Evolutionary conservation across 805 yeast species (phyloP).

Genomic region (Yamadazyma insecticola): DNA sequence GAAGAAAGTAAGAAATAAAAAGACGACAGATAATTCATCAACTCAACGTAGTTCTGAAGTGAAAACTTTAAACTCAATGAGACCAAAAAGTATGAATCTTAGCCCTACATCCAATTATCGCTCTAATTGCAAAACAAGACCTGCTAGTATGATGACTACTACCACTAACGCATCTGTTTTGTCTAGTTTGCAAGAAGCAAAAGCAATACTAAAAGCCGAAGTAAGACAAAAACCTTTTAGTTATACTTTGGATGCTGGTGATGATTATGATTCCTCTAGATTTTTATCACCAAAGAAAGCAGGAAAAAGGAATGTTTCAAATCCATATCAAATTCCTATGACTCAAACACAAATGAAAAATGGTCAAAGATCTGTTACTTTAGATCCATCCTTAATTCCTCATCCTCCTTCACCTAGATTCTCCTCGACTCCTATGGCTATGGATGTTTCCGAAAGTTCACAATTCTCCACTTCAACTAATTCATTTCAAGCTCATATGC

Average conservation of each 20-base stretch:
- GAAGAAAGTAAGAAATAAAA: too few relatives aligned
- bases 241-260: slow-evolving; percentile 20
- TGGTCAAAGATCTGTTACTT: background rate
- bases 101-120: slow-evolving; percentile 1
- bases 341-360: background rate
- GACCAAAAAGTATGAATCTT: slow-evolving; percentile 8
- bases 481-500: too few relatives aligned
- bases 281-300: slow-evolving; percentile 1
- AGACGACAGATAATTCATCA: too few relatives aligned
- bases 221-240: slow-evolving; percentile 25
- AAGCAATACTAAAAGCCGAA: slow-evolving; percentile 12
- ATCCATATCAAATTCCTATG: slow-evolving; percentile 5
- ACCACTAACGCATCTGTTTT: slow-evolving; percentile 3
- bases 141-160: slow-evolving; percentile 9
- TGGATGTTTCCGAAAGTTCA: too few relatives aligned
- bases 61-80: too few relatives aligned
- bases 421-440: too few relatives aligned
- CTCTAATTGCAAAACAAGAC: slow-evolving; percentile 4
- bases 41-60: too few relatives aligned
- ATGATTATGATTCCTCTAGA: slow-evolving; percentile 15
- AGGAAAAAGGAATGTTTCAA: background rate
- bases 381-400: too few relatives aligned
- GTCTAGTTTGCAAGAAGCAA: slow-evolving; percentile 9
- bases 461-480: too few relatives aligned
- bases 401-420: too few relatives aligned